These are phyloP conservation scores for Nannizziopsis arthrosporioides DNA, from an alignment of 2,329 filamentous ascomycete species.

Conservation along the genomic window DNA sequence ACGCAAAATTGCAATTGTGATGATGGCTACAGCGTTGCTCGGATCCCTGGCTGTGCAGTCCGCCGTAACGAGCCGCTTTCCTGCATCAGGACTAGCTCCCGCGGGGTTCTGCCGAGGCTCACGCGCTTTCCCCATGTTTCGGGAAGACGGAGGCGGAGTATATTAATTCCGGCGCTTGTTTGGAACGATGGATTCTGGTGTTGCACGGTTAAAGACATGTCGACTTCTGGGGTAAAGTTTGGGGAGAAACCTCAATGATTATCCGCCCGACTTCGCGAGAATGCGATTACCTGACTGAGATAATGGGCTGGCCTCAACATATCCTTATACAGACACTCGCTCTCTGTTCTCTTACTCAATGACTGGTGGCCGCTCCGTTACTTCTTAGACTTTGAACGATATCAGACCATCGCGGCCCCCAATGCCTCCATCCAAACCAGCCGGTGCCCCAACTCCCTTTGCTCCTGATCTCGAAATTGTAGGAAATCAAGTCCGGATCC, in stretches of 20 bases:
- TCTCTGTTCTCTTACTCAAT: not conserved
- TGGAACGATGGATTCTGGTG: not conserved
- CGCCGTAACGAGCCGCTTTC: not conserved
- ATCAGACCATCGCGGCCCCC: not conserved
- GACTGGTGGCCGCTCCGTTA: not conserved
- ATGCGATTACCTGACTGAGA: not conserved
- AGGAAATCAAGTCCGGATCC: constrained; percentile 61
- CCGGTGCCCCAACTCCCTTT: constrained; percentile 21
- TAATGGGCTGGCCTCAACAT: not conserved
- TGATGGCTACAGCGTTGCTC: constrained; percentile 20
- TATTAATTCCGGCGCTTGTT: constrained; percentile 3
- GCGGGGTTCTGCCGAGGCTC: not conserved
- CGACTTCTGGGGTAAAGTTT: too few species aligned
- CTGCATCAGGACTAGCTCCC: not conserved
- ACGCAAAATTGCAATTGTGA: constrained; percentile 11
- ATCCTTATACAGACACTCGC: not conserved
- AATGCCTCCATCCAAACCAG: constrained; percentile 24
- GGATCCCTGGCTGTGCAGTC: constrained; percentile 11
- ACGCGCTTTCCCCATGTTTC: not conserved
- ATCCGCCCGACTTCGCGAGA: not conserved
- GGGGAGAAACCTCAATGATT: not conserved
- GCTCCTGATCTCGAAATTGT: constrained; percentile 69
- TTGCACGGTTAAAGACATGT: not conserved
- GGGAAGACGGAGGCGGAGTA: not conserved
- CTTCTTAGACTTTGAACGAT: not conserved